Evolutionary conservation across 768 basidiomycete species (phyloP).

Genomic region (Auricularia auricula-judae): DNA sequence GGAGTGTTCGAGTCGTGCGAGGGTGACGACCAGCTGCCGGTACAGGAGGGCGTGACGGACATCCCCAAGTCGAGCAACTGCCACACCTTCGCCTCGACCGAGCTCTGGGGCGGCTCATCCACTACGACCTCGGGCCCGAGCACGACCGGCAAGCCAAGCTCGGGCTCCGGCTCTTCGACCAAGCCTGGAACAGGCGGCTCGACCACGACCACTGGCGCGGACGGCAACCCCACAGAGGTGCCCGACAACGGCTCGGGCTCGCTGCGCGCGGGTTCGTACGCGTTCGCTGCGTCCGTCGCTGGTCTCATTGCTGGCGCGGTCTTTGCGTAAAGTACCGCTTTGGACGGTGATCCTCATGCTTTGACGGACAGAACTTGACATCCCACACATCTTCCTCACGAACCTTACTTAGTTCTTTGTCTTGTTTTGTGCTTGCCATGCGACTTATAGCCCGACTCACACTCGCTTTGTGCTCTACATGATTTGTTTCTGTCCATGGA

Average conservation of each 20-base stretch:
- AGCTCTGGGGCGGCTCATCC: conserved; percentile 1
- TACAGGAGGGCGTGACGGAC: conserved; percentile 1
- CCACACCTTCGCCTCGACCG: neutral
- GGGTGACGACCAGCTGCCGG: conserved; percentile 15
- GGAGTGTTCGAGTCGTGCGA: conserved; percentile 14
- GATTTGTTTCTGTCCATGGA: too few species aligned
- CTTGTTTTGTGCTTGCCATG: conserved; percentile 11
- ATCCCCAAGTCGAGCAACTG: conserved; percentile 3
- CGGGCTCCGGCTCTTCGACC: neutral
- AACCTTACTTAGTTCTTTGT: too few species aligned
- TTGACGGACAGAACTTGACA: too few species aligned
- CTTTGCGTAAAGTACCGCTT: neutral
- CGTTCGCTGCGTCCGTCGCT: conserved; percentile 1
- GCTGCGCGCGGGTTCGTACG: neutral
- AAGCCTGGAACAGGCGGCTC: neutral
- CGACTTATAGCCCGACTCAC: neutral
- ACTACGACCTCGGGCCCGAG: neutral
- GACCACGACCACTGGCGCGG: neutral
- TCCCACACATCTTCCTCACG: too few species aligned
- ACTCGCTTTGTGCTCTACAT: too few species aligned
- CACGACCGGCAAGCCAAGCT: neutral
- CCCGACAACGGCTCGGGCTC: neutral
- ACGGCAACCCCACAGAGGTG: neutral
- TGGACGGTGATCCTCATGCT: too few species aligned
- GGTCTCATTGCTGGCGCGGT: conserved; percentile 1